Evolutionary conservation across 2,329 filamentous ascomycete species (phyloP).

Genomic region (Aspergillus fructus): DNA sequence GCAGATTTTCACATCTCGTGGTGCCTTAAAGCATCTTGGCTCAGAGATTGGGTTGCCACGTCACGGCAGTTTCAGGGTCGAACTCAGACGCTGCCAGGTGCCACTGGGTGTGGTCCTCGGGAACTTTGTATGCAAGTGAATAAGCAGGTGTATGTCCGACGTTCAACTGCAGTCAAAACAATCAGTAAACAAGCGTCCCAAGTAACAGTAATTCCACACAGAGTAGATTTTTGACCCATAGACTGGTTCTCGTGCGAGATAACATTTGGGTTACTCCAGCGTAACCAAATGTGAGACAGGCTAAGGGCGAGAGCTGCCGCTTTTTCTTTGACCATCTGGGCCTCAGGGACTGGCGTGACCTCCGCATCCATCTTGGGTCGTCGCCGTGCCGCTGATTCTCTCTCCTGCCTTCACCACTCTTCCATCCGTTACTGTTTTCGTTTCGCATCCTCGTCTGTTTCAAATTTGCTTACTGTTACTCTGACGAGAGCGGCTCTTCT

Average conservation of each 20-base stretch:
- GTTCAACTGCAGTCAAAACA: conserved; percentile 2
- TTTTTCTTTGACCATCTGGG: conserved; percentile 7
- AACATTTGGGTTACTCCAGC: neutral
- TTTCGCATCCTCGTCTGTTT: conserved; percentile 3
- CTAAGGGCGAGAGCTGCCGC: neutral
- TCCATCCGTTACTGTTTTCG: neutral
- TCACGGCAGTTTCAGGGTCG: neutral
- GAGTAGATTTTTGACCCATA: neutral
- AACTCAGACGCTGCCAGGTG: neutral
- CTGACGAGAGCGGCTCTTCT: neutral
- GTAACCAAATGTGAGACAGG: neutral
- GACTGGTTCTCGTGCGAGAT: neutral
- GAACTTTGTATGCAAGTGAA: neutral
- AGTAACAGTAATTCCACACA: neutral
- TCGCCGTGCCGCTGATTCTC: conserved; percentile 8
- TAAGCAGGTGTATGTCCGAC: neutral
- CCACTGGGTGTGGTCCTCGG: neutral
- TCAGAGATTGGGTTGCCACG: neutral
- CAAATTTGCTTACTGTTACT: conserved; percentile 1
- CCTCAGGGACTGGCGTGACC: conserved; percentile 8
- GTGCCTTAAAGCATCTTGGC: neutral
- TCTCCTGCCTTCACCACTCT: conserved; percentile 5
- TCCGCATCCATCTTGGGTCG: conserved; percentile 8
- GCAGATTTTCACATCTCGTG: no score
- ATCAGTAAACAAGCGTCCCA: conserved; percentile 4